Percentiles rank a stretch among this genome's conserved stretches.
Evolutionary conservation across 345 rosid species (phyloP).

Genomic region (Populus ilicifolia): DNA sequence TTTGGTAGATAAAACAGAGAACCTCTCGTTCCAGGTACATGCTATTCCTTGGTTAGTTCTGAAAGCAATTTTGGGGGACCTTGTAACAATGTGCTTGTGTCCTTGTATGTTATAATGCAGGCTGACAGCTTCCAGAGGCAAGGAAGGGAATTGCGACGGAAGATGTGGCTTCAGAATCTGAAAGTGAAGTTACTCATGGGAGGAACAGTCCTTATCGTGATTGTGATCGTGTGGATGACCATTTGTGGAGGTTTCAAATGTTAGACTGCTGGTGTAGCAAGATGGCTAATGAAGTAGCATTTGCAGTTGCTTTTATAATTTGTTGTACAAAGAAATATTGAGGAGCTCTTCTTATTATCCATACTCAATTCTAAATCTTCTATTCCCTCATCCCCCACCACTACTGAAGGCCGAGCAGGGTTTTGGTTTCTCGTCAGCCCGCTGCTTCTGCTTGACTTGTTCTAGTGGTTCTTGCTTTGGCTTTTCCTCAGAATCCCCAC

Average conservation of each 20-base stretch:
- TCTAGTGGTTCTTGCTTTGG: too few species aligned
- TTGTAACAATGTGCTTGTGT: not conserved
- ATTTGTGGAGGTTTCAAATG: slow-evolving; percentile 80
- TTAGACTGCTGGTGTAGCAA: slow-evolving; percentile 1
- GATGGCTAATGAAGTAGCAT: not conserved
- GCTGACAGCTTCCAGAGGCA: slow-evolving; percentile 98
- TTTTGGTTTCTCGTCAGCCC: too few species aligned
- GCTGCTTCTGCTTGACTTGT: too few species aligned
- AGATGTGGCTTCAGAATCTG: slow-evolving; percentile 93
- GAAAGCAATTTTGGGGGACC: not conserved
- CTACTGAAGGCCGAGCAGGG: too few species aligned
- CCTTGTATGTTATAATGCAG: slow-evolving; percentile 24
- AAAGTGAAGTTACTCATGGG: slow-evolving; percentile 81
- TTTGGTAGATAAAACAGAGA: slow-evolving; percentile 85
- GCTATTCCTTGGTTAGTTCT: not conserved
- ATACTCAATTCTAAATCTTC: too few species aligned
- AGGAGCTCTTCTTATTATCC: not conserved
- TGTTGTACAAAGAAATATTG: slow-evolving; percentile 4
- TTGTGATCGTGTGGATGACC: slow-evolving; percentile 65
- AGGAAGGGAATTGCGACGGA: slow-evolving; percentile 86
- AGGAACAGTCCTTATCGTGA: slow-evolving; percentile 50
- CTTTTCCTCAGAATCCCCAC: too few species aligned
- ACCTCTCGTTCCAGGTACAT: slow-evolving; percentile 79
- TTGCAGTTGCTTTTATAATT: not conserved
- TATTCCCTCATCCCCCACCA: too few species aligned